Base-by-base conservation (phyloP, 1,284 basidiomycete species). In the Rhodotorula mucilaginosa region DNA sequence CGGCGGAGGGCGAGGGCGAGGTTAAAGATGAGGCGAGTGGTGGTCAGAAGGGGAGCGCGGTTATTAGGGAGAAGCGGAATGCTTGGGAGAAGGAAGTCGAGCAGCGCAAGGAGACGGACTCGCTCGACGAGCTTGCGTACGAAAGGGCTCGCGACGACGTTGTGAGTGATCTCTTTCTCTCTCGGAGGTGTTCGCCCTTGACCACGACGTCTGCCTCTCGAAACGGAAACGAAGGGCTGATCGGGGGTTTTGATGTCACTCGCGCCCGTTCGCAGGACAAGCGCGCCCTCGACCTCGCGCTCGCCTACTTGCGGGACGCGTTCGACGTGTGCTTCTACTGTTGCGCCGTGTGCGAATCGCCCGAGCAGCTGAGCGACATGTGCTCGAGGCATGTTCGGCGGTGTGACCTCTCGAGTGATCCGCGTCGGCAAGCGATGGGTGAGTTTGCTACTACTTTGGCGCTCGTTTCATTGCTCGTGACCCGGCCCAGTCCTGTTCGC, bases 261-360 rank as follows among this genome's bases (percentile, higher is more conserved):
- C 34, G 34, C 34, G 39, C 29, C 26, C 29, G 26, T 26, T 26
- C 26, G 56, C 78, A 91, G 89, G 85, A 86, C 79, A 85, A 87
- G 78, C 84, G 91, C 79, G 85, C 90, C 77, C 85, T 94, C 81
- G 92, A 95, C 83, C 82, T 93, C 81, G 91, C 92, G 81, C 84
- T 93, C 81, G 87, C 88, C 66, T 93, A 93, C 82, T 83, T 94
- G 79, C 89, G 92, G 78, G 85, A 87, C 80, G 90, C 89, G 65
- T 93, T 90, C 83, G 86, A 92, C 86, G 89, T 90, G 79, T 95
- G 95, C 86, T 97, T 94, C 83, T 97, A 97, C 83, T 97, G 94
- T 84, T 89, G 91, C 78, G 89, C 92, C 80, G 87, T 91, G 76
- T 90, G 89, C 80, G 90, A 95, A 83, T 93, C 93, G 84, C 83